Evolutionary conservation across 257 asterid species (phyloP).

Genomic region (Prunella vulgaris): DNA sequence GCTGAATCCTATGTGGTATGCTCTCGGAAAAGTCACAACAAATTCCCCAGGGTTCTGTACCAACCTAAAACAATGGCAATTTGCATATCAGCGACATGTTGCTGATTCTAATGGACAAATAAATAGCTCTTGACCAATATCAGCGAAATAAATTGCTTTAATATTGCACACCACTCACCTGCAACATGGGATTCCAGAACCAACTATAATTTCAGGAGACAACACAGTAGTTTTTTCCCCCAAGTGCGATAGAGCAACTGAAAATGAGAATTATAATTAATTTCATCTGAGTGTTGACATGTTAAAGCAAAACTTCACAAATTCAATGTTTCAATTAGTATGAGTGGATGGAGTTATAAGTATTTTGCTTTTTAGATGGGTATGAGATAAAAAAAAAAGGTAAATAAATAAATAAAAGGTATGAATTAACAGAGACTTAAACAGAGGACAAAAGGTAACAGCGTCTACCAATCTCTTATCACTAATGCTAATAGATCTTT

Average conservation of each 20-base stretch:
- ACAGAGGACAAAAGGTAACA: neutral
- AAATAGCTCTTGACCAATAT: conserved; percentile 8
- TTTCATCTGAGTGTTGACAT: conserved; percentile 27
- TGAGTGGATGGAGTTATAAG: neutral
- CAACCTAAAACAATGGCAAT: conserved; percentile 50
- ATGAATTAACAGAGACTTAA: neutral
- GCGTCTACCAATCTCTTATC: neutral
- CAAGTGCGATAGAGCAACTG: conserved; percentile 82
- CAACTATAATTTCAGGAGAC: conserved; percentile 77
- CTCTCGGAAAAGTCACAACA: conserved; percentile 98
- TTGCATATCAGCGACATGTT: conserved; percentile 25
- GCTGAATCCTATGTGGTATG: conserved; percentile 97
- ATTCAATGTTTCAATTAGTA: neutral
- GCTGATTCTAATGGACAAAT: conserved; percentile 1
- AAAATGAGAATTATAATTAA: conserved; percentile 32
- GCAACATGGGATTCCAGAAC: conserved; percentile 93
- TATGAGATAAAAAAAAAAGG: neutral
- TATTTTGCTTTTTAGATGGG: neutral
- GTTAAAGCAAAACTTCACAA: conserved; percentile 18
- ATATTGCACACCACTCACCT: conserved; percentile 52
- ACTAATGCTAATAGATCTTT: conserved; percentile 6
- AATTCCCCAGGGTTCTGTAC: conserved; percentile 98
- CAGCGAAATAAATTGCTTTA: conserved; percentile 4
- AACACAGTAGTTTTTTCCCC: conserved; percentile 97
- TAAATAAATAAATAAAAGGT: too few species aligned